Conservation (phyloP, 306 rosid genomes). For the Trifolium repens region DNA sequence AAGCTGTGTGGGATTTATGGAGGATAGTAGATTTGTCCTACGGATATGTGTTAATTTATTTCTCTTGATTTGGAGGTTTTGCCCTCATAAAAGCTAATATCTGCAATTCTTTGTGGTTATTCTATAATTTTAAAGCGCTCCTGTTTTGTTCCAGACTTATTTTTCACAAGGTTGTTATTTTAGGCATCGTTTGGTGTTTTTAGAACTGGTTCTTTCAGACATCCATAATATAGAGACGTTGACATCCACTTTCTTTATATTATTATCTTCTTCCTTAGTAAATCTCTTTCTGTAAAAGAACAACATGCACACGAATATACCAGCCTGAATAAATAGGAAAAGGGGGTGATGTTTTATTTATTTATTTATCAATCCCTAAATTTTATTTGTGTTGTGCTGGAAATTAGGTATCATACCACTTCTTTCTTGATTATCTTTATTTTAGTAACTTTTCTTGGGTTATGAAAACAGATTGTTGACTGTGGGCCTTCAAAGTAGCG, state of each 20-base stretch:
- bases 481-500: conserved; percentile 69
- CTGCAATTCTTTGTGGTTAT: background rate
- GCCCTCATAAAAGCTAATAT: background rate
- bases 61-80: conserved; percentile 18
- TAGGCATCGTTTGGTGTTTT: background rate
- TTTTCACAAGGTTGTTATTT: conserved; percentile 21
- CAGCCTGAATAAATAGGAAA: conserved; percentile 20
- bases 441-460: conserved; percentile 35
- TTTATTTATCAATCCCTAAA: background rate
- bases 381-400: conserved; percentile 13
- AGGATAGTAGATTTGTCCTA: background rate
- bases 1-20: background rate
- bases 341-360: conserved; percentile 3
- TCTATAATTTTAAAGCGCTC: background rate
- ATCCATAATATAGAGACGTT: conserved; percentile 2
- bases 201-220: conserved; percentile 18
- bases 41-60: background rate
- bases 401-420: conserved; percentile 21
- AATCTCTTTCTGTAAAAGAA: conserved; percentile 12
- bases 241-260: conserved; percentile 9
- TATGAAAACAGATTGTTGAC: conserved; percentile 63
- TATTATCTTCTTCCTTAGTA: conserved; percentile 8
- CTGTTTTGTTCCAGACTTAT: conserved; percentile 7
- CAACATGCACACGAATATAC: background rate
- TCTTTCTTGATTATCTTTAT: conserved; percentile 19